Base-by-base conservation (phyloP, 2,329 filamentous ascomycete species). In the Hypoxylon sp. region DNA sequence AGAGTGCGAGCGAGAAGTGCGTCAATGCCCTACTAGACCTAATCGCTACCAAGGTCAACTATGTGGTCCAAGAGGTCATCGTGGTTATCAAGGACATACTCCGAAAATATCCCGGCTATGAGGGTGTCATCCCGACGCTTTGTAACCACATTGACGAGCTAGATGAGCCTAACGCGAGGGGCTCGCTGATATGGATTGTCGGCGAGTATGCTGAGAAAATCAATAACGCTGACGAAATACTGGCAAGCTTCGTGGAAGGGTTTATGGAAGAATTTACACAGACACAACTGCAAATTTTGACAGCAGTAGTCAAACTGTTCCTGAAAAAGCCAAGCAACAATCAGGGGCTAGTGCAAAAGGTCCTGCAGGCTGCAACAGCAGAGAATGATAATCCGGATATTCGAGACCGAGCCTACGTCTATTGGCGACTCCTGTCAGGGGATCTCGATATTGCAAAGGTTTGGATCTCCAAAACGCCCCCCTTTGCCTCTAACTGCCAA, bases 1-100 rank as follows among this genome's bases (percentile, higher is more conserved):
- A 98, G 81, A 91, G 90, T 73, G 93, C 95, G 3, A 96, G 93
- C 77, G 95, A 98, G 81, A 97, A 95, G 81, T 98, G 96, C 72
- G 96, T 99, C 69, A 97, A 97, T 75, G 93, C 95, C 0, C 85
- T 99, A 33, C 86, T 98, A 71, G 96, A 99, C 76, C 85, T 99
- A 51, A 98, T 99, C 79, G 92, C 95, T 71, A 97, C 94, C 66
- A 98, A 98, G 83, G 95, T 98, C 81, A 98, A 98, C 84, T 99
- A 99, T 78, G 96, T 99, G 55, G 96, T 99, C 10, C 96, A 99
- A 81, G 96, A 99, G 82, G 95, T 96, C 0, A 91, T 98, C 69
- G 94, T 99, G n/a, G 96, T 99, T 53, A 97, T 98, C 84, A 98
- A 97, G 83, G 96, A 99, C 73, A 98, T 99, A 69, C 92, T 99